Evolutionary conservation across 176 grass and related monocot genomes (phyloP).

Genomic region (Oryza brachyantha): DNA sequence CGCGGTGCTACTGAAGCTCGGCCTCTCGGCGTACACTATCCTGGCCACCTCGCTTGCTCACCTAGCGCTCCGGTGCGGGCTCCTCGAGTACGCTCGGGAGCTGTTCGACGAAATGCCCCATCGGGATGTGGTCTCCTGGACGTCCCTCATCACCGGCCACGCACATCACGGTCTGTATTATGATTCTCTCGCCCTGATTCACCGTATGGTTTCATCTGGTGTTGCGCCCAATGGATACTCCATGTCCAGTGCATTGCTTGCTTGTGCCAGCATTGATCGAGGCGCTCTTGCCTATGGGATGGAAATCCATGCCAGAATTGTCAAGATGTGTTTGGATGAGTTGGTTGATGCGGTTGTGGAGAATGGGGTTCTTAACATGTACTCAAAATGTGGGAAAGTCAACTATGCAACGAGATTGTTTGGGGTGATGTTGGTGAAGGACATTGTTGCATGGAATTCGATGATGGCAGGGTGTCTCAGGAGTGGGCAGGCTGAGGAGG

Average conservation of each 20-base stretch:
- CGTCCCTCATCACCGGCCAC: constrained; percentile 56
- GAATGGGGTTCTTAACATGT: constrained; percentile 63
- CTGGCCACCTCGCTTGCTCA: constrained; percentile 36
- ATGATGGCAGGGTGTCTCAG: constrained; percentile 51
- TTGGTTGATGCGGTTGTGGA: constrained; percentile 36
- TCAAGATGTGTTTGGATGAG: constrained; percentile 25
- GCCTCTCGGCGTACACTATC: constrained; percentile 34
- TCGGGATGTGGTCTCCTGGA: constrained; percentile 59
- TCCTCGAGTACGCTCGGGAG: constrained; percentile 14
- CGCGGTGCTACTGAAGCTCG: constrained; percentile 40
- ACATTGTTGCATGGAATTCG: constrained; percentile 49
- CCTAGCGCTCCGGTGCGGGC: constrained; percentile 26
- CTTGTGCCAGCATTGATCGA: constrained; percentile 27
- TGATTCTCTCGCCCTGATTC: constrained; percentile 17
- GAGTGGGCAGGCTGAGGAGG: constrained; percentile 44
- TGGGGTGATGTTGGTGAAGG: constrained; percentile 30
- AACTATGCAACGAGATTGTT: constrained; percentile 34
- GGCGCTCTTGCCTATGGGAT: constrained; percentile 30
- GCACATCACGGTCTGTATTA: constrained; percentile 31
- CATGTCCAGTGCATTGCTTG: constrained; percentile 39
- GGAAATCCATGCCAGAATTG: constrained; percentile 50
- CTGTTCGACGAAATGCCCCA: constrained; percentile 58
- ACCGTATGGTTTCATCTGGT: constrained; percentile 19
- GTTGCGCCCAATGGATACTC: constrained; percentile 45
- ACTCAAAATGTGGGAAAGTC: constrained; percentile 30